Conservation (phyloP, 2,329 filamentous ascomycete genomes). For the Aspergillus amoenus region DNA sequence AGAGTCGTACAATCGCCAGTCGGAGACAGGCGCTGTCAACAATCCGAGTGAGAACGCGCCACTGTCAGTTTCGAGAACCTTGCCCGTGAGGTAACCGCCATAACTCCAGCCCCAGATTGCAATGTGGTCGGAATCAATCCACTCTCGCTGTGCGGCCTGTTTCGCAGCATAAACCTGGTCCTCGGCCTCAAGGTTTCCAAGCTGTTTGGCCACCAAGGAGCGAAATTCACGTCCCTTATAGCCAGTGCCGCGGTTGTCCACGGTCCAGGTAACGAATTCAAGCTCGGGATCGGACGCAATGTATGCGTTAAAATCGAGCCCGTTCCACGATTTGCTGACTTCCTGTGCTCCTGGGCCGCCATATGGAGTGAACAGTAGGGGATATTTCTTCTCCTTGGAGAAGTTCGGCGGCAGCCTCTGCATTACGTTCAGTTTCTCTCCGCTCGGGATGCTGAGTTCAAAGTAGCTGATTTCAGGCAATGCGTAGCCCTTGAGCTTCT, state of each 20-base stretch:
- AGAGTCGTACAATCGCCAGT: conserved; percentile 70
- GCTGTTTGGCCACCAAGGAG: conserved; percentile 55
- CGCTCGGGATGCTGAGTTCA: conserved; percentile 61
- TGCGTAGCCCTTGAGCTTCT: conserved; percentile 58
- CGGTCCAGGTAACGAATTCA: conserved; percentile 65
- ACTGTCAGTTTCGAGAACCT: conserved; percentile 63
- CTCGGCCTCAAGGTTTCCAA: conserved; percentile 63
- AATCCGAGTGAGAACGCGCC: conserved; percentile 63
- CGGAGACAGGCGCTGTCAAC: conserved; percentile 64
- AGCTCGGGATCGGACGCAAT: conserved; percentile 67
- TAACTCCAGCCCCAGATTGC: conserved; percentile 71
- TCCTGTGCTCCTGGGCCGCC: conserved; percentile 66
- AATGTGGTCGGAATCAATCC: conserved; percentile 59
- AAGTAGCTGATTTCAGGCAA: conserved; percentile 65
- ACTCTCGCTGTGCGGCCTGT: conserved; percentile 52
- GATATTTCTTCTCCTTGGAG: conserved; percentile 62
- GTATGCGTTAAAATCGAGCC: conserved; percentile 61
- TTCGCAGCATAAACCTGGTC: conserved; percentile 69
- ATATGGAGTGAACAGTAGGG: conserved; percentile 66
- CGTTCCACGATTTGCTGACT: conserved; percentile 57
- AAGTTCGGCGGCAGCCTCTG: conserved; percentile 66
- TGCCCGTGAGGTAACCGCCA: conserved; percentile 65
- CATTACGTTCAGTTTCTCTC: conserved; percentile 63
- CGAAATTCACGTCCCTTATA: conserved; percentile 65
- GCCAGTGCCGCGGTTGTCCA: conserved; percentile 68